Percentiles rank a stretch among this genome's conserved stretches.
phyloP scores from a whole-genome alignment of 192 early-diverging fungal genomes.

The Podochytrium sp. region DNA sequence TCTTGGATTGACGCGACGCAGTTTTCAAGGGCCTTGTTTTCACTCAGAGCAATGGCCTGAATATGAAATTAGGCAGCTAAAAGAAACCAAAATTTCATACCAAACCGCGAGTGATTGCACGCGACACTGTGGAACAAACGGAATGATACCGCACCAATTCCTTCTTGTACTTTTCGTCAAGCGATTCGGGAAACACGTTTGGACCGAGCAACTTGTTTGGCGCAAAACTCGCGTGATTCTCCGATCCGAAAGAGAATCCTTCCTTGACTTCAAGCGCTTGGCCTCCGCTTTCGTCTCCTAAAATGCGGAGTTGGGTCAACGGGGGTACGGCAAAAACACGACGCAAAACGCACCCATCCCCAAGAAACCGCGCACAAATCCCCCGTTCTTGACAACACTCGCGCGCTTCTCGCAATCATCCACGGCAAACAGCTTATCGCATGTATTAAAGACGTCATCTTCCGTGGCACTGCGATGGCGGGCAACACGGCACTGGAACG shows the following conservation, averaged over 20 bases:
- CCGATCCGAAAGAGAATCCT: conserved; percentile 61
- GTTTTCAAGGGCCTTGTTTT: background rate
- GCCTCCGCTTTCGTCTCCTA: conserved; percentile 54
- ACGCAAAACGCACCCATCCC: background rate
- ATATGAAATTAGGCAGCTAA: no score
- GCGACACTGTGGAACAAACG: conserved; percentile 42
- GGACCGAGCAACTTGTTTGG: conserved; percentile 55
- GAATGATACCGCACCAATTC: conserved; percentile 42
- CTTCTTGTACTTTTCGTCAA: conserved; percentile 19
- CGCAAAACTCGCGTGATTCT: conserved; percentile 24
- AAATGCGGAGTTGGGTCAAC: background rate
- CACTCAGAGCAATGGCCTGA: conserved; percentile 44
- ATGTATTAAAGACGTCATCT: background rate
- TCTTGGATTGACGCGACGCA: conserved; percentile 29
- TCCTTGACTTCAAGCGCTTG: conserved; percentile 61
- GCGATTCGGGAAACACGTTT: conserved; percentile 53
- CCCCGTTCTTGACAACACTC: background rate
- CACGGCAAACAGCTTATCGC: background rate
- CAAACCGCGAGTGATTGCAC: conserved; percentile 45
- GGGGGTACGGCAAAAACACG: background rate
- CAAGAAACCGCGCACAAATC: background rate
- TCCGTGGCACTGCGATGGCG: background rate
- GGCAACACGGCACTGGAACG: conserved; percentile 1
- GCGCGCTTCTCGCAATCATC: background rate
- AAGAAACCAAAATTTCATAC: no score